A percentile compares a stretch with the other conserved stretches of the same genome.
Conservation (phyloP, 2,329 filamentous ascomycete species). For the Septoria petroselini region DNA sequence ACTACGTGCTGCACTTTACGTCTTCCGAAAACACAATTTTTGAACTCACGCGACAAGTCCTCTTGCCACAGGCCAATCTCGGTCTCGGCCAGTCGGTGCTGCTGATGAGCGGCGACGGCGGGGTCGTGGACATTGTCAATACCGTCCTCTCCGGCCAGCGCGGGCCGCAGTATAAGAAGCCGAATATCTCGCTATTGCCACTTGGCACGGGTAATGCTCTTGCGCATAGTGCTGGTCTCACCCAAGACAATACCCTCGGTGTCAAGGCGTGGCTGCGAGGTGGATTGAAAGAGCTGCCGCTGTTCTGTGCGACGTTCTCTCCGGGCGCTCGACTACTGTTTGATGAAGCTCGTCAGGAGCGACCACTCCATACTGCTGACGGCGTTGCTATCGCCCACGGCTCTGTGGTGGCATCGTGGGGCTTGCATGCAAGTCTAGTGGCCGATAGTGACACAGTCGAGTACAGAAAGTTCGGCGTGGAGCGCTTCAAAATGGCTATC, state of each 20-base stretch:
- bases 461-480: slow-evolving; percentile 72
- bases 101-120: slow-evolving; percentile 84
- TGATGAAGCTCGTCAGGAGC: slow-evolving; percentile 47
- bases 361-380: slow-evolving; percentile 35
- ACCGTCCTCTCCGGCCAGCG: slow-evolving; percentile 49
- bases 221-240: slow-evolving; percentile 45
- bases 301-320: slow-evolving; percentile 47
- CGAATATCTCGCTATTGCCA: slow-evolving; percentile 53
- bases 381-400: slow-evolving; percentile 54
- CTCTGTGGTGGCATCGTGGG: slow-evolving; percentile 85
- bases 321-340: slow-evolving; percentile 43
- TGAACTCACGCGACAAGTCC: slow-evolving; percentile 55
- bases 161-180: slow-evolving; percentile 51
- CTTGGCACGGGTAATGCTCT: slow-evolving; percentile 50
- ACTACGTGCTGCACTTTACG: slow-evolving; percentile 58
- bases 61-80: slow-evolving; percentile 51
- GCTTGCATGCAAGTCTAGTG: slow-evolving; percentile 82
- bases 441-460: slow-evolving; percentile 84
- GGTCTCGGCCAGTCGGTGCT: slow-evolving; percentile 61
- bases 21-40: slow-evolving; percentile 61
- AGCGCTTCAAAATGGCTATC: slow-evolving; percentile 82
- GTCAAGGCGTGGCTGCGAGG: slow-evolving; percentile 41
- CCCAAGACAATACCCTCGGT: slow-evolving; percentile 42
- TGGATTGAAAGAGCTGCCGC: slow-evolving; percentile 40
- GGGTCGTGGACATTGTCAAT: slow-evolving; percentile 78